Evolutionary conservation across 2,329 filamentous ascomycete genomes (phyloP).

Genomic region (Diaporthe sp.): DNA sequence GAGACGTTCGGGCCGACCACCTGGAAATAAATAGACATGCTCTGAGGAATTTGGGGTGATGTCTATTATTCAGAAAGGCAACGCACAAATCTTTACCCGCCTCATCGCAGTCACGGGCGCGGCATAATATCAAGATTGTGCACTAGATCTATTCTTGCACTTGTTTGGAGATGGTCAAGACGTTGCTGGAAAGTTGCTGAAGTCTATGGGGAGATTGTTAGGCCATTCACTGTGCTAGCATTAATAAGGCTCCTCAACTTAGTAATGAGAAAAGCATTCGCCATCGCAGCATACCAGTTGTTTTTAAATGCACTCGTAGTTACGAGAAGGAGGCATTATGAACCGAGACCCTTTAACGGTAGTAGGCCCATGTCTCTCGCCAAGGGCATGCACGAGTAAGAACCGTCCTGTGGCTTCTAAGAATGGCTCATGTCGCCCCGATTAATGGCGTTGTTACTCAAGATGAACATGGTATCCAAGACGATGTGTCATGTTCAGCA

Average conservation of each 20-base stretch:
- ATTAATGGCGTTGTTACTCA: background rate
- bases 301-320: no score
- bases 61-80: background rate
- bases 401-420: background rate
- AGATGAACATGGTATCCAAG: background rate
- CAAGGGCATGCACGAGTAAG: constrained; percentile 9
- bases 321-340: no score
- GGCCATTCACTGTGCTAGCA: background rate
- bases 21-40: constrained; percentile 42
- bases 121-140: background rate
- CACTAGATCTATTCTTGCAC: background rate
- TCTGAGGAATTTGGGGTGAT: background rate
- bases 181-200: background rate
- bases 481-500: background rate
- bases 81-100: background rate
- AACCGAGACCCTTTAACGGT: background rate
- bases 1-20: constrained; percentile 57
- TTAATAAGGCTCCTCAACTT: no score
- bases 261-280: background rate
- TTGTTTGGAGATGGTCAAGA: background rate
- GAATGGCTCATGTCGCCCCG: background rate
- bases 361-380: background rate
- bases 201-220: background rate
- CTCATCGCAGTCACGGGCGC: background rate
- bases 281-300: background rate